phyloP scores from a whole-genome alignment of 2,329 filamentous ascomycete species.

The Claviceps fusiformis region DNA sequence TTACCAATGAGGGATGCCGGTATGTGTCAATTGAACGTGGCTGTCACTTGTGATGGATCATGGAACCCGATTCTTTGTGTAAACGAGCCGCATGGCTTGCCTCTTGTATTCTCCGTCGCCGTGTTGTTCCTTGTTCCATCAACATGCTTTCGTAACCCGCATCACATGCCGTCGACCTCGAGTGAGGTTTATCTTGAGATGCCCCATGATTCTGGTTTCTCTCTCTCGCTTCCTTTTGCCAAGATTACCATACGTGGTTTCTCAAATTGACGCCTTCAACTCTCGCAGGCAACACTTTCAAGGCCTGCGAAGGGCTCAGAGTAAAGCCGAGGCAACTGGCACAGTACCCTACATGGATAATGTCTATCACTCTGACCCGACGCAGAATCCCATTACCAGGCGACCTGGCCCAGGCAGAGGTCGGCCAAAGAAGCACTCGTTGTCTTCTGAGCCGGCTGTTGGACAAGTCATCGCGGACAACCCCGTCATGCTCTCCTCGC shows the following conservation, averaged over 20 bases:
- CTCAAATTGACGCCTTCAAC: neutral
- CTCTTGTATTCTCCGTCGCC: neutral
- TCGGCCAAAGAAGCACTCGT: constrained; percentile 32
- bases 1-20: constrained; percentile 52
- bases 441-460: neutral
- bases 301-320: constrained; percentile 40
- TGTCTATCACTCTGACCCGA: constrained; percentile 33
- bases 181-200: neutral
- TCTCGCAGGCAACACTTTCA: constrained; percentile 44
- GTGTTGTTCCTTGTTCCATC: neutral
- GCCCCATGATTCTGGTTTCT: neutral
- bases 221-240: neutral
- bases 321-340: constrained; percentile 33
- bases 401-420: constrained; percentile 45
- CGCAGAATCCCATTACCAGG: constrained; percentile 44
- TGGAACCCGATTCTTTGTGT: neutral
- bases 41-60: neutral
- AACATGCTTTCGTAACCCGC: neutral
- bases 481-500: neutral
- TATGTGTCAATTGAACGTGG: constrained; percentile 23
- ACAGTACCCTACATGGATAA: constrained; percentile 15
- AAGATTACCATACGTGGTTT: neutral
- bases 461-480: neutral
- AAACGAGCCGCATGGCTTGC: neutral
- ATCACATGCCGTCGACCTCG: neutral